Conservation (phyloP, 352 stramenopile species). For the Phytophthora pistaciae region DNA sequence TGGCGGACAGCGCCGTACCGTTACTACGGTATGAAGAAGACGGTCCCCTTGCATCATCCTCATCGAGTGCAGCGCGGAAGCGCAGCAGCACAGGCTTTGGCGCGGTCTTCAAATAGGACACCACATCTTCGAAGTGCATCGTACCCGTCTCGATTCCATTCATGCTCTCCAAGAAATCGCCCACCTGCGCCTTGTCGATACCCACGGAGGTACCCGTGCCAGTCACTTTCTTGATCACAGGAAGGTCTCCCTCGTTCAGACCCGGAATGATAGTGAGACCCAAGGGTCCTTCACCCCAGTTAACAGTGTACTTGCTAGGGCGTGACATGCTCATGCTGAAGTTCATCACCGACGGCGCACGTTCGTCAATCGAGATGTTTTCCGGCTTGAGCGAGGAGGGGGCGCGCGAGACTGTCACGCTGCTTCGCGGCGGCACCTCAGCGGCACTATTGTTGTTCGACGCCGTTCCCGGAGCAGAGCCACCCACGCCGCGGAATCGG, state of each 20-base stretch:
- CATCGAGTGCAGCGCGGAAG: conserved; percentile 63
- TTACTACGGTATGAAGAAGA: conserved; percentile 45
- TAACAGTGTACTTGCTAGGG: conserved; percentile 74
- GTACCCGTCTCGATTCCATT: conserved; percentile 70
- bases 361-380: conserved; percentile 30
- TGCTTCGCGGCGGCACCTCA: conserved; percentile 27
- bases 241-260: conserved; percentile 77
- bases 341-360: conserved; percentile 45
- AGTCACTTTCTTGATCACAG: conserved; percentile 91
- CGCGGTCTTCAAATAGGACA: conserved; percentile 82
- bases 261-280: conserved; percentile 89
- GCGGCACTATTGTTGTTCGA: conserved; percentile 17
- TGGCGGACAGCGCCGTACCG: conserved; percentile 37
- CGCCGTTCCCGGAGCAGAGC: conserved; percentile 41
- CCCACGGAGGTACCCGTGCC: conserved; percentile 80
- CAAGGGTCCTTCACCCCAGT: conserved; percentile 84
- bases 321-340: conserved; percentile 66
- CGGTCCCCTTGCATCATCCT: conserved; percentile 38
- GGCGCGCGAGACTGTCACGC: conserved; percentile 36
- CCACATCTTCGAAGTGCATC: conserved; percentile 88
- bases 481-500: conserved; percentile 84
- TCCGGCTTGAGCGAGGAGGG: conserved; percentile 25
- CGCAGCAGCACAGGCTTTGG: conserved; percentile 80
- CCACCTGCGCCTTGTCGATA: conserved; percentile 85
- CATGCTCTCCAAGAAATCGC: conserved; percentile 86